phyloP scores from a whole-genome alignment of 2,329 filamentous ascomycete species.

The Exophiala phaeomuriformis region DNA sequence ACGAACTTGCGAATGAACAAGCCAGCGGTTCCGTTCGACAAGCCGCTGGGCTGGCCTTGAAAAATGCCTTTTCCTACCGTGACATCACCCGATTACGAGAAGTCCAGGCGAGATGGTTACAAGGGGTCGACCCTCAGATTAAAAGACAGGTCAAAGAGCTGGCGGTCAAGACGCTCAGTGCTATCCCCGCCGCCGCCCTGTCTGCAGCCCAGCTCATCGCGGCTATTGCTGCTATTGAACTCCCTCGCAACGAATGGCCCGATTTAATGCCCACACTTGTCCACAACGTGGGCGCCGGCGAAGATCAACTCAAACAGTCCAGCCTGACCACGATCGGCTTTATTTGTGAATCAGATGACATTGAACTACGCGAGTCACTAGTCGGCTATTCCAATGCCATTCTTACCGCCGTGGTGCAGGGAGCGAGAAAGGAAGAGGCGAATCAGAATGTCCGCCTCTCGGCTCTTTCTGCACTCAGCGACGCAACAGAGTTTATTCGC shows the following conservation, averaged over 20 bases:
- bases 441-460: conserved; percentile 86
- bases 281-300: conserved; percentile 82
- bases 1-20: conserved; percentile 86
- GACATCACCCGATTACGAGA: conserved; percentile 80
- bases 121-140: conserved; percentile 69
- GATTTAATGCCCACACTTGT: conserved; percentile 85
- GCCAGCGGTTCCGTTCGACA: conserved; percentile 78
- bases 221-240: conserved; percentile 87
- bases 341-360: conserved; percentile 92
- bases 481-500: conserved; percentile 94
- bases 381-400: conserved; percentile 92
- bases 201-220: conserved; percentile 93
- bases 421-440: conserved; percentile 89
- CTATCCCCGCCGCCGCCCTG: conserved; percentile 76
- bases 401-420: conserved; percentile 93
- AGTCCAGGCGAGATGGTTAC: conserved; percentile 88
- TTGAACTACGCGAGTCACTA: conserved; percentile 72
- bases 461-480: conserved; percentile 86
- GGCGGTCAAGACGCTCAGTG: conserved; percentile 78
- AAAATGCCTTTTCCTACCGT: conserved; percentile 95
- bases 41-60: conserved; percentile 90
- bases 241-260: conserved; percentile 86
- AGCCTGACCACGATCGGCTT: conserved; percentile 96
- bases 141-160: conserved; percentile 84
- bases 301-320: conserved; percentile 83